Evolutionary conservation across 73 alveolate species (phyloP).

Genomic region (Paraurostyla sp.): DNA sequence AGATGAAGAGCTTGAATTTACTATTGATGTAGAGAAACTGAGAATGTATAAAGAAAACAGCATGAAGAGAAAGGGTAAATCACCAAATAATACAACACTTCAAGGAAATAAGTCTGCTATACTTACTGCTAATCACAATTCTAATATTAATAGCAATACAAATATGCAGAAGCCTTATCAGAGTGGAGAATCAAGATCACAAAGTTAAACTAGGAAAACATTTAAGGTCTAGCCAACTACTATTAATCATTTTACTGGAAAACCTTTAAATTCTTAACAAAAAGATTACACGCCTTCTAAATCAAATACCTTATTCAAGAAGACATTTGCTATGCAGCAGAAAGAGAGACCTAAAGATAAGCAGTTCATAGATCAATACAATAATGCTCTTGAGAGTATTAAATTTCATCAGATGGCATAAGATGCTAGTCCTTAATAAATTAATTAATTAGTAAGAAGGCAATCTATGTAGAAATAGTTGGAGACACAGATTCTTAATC

Average conservation of each 20-base stretch:
- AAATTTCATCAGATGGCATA: background rate
- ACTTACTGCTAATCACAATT: background rate
- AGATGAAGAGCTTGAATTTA: background rate
- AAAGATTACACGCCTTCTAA: conserved; percentile 13
- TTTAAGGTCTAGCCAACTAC: conserved; percentile 14
- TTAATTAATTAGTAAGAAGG: background rate
- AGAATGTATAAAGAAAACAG: background rate
- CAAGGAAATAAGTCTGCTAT: background rate
- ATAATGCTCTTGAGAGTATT: background rate
- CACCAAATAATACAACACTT: background rate
- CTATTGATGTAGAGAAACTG: conserved; percentile 15
- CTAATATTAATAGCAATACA: background rate
- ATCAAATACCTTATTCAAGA: conserved; percentile 31
- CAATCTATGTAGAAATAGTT: background rate
- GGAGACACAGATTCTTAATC: background rate
- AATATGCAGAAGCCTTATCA: background rate
- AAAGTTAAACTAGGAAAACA: background rate
- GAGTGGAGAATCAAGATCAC: conserved; percentile 2
- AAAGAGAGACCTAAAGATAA: conserved; percentile 25
- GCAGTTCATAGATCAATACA: background rate
- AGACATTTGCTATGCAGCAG: conserved; percentile 3
- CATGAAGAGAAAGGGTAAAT: background rate
- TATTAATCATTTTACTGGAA: conserved; percentile 30
- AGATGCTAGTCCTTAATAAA: conserved; percentile 7
- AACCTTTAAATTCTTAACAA: background rate